Evolutionary conservation across 108 stramenopile genomes (phyloP), one percentile per base, ranked within the genome.

Genomic region (Cylindrotheca closterium): DNA sequence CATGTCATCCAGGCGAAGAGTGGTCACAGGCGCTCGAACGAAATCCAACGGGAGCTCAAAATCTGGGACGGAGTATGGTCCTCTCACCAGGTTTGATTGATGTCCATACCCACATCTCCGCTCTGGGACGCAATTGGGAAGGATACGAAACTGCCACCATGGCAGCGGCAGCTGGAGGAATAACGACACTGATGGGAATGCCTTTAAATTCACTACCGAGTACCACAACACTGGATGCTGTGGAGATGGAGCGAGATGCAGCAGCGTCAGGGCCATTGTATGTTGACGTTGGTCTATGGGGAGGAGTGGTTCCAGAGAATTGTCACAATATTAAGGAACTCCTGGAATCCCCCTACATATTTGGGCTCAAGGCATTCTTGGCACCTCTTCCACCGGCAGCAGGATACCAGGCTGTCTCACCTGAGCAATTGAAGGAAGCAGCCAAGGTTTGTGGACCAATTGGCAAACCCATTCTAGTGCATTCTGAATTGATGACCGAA

Each of bases 331-430:
- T 73, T 15, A 12, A 51, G 30, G 65, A 30, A 3, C 32, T 73
- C 3, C 25, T 68, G 49, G 8, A 33, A 23, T 49, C 48, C 26
- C 64, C 64, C 15, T 29, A 55, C 29, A 54, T 74, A 4, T 51
- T 74, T 34, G 73, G 73, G 25, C 53, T 74, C 26, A 74, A 74
- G 30, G 73, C 73, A 12, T 74, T 74, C 33, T 63, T 74, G 46
- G 32, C 58, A 47, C 73, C 73, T 28, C 47, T 74, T 24, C 73
- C 73, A 47, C 50, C 58, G 18, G 47, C 26, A 1, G 73, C 73
- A 7, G 73, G 73, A 1, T 74, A 74, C 19, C 56, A 74, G 58
- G 46, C 67, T n/a, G 67, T 74, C 1, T 26, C 67, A 25, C 60
- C 60, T 2, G 54, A 58, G 28, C 58, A 67, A 50, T 33, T 74